These are phyloP conservation scores for Auxenochlorella protothecoides DNA, from an alignment of 139 green algal genomes.

Conservation along the genomic window DNA sequence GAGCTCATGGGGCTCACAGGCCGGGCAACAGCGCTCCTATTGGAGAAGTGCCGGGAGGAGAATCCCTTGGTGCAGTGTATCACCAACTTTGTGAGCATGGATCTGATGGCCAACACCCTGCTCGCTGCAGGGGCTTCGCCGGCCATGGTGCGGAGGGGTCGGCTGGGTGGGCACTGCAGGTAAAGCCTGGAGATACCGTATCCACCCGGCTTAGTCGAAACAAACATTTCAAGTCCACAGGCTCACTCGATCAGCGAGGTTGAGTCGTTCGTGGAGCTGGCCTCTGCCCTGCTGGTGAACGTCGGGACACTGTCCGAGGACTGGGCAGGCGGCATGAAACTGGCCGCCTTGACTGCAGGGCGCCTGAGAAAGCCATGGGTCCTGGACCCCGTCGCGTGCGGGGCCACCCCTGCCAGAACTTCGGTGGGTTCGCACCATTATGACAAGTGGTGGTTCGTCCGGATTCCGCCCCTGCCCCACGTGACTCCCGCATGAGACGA, in stretches of 20 bases:
- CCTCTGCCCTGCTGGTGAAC: conserved; percentile 61
- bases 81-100: conserved; percentile 73
- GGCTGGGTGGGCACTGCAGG: too few species aligned
- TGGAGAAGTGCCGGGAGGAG: neutral
- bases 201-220: too few species aligned
- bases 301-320: conserved; percentile 57
- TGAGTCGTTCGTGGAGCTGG: conserved; percentile 52
- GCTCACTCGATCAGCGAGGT: conserved; percentile 25
- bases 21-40: too few species aligned
- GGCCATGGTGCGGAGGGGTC: conserved; percentile 46
- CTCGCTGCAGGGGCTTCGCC: conserved; percentile 62
- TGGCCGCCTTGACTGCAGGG: conserved; percentile 38
- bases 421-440: too few species aligned
- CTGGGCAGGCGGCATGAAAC: conserved; percentile 50
- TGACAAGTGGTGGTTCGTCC: too few species aligned
- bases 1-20: too few species aligned
- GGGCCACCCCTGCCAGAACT: conserved; percentile 44
- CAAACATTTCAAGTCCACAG: neutral
- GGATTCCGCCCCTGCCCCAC: too few species aligned
- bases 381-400: conserved; percentile 70
- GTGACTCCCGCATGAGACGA: too few species aligned
- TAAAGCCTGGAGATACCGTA: too few species aligned
- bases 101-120: conserved; percentile 75
- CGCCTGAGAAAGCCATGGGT: conserved; percentile 61
- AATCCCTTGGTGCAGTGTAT: conserved; percentile 57